Evolutionary conservation across 2,329 filamentous ascomycete genomes (phyloP).

Genomic region (Penicillium vulpinum): DNA sequence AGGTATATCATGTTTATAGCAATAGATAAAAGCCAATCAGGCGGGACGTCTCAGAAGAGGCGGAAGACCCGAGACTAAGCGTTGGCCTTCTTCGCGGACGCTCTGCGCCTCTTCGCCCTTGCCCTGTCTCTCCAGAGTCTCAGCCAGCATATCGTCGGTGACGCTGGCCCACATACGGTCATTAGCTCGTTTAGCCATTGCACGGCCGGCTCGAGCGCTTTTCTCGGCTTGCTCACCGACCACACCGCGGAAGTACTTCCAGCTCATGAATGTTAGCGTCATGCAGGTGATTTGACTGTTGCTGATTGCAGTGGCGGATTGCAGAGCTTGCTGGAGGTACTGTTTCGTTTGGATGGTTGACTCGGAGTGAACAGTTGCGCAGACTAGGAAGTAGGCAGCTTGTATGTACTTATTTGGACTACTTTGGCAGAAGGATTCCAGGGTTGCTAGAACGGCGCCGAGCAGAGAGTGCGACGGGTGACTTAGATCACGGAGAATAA

Average conservation of each 20-base stretch:
- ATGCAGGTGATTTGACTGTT: constrained; percentile 83
- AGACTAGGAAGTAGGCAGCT: constrained; percentile 74
- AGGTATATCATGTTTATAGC: constrained; percentile 3
- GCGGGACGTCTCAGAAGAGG: constrained; percentile 34
- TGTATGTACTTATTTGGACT: constrained; percentile 74
- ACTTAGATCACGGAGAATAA: constrained; percentile 67
- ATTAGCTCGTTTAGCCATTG: constrained; percentile 68
- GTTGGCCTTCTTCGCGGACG: constrained; percentile 48
- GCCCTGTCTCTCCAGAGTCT: constrained; percentile 72
- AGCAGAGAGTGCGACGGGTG: constrained; percentile 61
- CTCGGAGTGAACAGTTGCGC: constrained; percentile 65
- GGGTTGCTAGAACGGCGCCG: constrained; percentile 60
- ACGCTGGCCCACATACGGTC: constrained; percentile 79
- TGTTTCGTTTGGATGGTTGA: constrained; percentile 77
- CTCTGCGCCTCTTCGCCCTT: constrained; percentile 55
- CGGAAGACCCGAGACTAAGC: constrained; percentile 41
- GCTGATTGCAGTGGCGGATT: constrained; percentile 64
- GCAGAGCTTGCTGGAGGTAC: constrained; percentile 71
- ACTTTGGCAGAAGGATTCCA: constrained; percentile 66
- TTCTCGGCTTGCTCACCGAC: constrained; percentile 79
- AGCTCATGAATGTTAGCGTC: constrained; percentile 80
- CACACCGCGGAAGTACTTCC: constrained; percentile 76
- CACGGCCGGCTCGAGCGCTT: constrained; percentile 68
- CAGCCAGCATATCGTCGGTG: constrained; percentile 73
- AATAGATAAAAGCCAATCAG: neutral